Evolutionary conservation across 2,329 filamentous ascomycete genomes (phyloP).

Genomic region (Aureobasidium sp.): DNA sequence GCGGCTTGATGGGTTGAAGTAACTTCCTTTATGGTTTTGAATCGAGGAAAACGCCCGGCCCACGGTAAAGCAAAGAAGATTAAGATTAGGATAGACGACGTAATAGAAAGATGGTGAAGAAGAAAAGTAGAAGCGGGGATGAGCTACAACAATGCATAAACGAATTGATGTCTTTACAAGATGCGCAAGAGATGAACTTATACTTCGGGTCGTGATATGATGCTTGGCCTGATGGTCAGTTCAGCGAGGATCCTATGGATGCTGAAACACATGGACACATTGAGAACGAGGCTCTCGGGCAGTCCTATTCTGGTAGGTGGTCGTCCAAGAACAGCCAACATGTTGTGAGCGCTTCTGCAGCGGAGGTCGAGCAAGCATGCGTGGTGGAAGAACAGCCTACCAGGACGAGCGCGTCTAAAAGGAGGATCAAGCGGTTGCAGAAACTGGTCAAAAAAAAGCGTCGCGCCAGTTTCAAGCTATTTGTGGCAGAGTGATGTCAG

Average conservation of each 20-base stretch:
- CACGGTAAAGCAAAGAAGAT: slow-evolving; percentile 13
- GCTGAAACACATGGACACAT: background rate
- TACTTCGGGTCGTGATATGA: slow-evolving; percentile 8
- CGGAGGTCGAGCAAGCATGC: background rate
- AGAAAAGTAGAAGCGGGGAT: background rate
- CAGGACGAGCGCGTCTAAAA: slow-evolving; percentile 16
- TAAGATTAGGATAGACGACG: slow-evolving; percentile 16
- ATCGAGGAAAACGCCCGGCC: background rate
- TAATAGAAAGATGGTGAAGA: slow-evolving; percentile 11
- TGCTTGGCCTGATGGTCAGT: slow-evolving; percentile 7
- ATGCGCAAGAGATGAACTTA: background rate
- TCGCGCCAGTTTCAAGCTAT: slow-evolving; percentile 24
- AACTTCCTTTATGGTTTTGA: background rate
- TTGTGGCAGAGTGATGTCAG: slow-evolving; percentile 2
- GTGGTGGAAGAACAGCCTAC: slow-evolving; percentile 8
- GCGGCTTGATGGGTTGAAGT: background rate
- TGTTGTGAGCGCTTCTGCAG: slow-evolving; percentile 1
- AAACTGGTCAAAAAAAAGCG: slow-evolving; percentile 16
- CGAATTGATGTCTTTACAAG: background rate
- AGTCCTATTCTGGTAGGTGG: slow-evolving; percentile 5
- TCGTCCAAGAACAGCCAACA: background rate
- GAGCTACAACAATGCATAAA: background rate
- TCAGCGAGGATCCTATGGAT: slow-evolving; percentile 3
- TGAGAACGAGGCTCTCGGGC: background rate
- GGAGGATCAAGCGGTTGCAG: slow-evolving; percentile 17